Conservation (phyloP, 495 filamentous ascomycete genomes). For the Penicillium diatomitis region DNA sequence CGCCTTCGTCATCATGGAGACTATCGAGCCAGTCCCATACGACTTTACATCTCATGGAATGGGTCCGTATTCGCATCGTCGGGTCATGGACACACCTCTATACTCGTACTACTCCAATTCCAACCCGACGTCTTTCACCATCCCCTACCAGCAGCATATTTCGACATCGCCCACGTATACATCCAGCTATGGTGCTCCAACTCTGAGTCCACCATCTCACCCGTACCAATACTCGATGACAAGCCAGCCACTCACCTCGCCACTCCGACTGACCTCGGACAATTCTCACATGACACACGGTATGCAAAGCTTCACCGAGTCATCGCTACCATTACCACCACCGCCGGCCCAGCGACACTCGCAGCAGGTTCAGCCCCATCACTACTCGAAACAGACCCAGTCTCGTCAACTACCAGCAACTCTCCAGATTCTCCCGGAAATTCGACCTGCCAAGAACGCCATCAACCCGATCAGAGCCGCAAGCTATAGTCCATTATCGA, state of each 20-base stretch:
- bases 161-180: conserved; percentile 22
- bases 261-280: conserved; percentile 25
- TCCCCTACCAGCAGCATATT: conserved; percentile 20
- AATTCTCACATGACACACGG: conserved; percentile 2
- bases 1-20: conserved; percentile 24
- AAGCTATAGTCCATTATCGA: too few relatives aligned
- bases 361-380: not conserved
- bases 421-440: conserved; percentile 28
- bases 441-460: conserved; percentile 35
- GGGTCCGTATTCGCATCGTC: conserved; percentile 29
- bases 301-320: not conserved
- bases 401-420: conserved; percentile 7
- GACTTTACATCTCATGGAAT: conserved; percentile 33
- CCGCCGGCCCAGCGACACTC: not conserved
- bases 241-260: conserved; percentile 20
- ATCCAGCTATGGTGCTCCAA: conserved; percentile 23
- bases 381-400: not conserved
- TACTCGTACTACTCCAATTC: conserved; percentile 33
- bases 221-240: conserved; percentile 29
- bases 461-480: conserved; percentile 16
- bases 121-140: conserved; percentile 23
- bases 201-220: conserved; percentile 23
- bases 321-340: conserved; percentile 5
- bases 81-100: conserved; percentile 27
- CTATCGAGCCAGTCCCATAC: conserved; percentile 35